Base-by-base conservation (phyloP, 2,329 filamentous ascomycete genomes). In the Volutella citrinella region DNA sequence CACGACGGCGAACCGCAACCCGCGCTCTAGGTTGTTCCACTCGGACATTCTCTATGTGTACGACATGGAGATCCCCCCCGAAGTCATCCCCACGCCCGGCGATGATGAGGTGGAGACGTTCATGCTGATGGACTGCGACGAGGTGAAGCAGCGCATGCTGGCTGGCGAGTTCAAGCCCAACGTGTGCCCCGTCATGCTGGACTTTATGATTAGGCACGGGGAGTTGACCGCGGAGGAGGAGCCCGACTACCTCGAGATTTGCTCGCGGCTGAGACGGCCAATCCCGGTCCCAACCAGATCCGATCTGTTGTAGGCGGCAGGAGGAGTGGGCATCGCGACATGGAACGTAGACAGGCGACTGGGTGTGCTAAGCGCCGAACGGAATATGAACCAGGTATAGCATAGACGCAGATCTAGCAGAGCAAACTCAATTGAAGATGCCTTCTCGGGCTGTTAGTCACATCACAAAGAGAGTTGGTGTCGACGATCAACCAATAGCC, bases 101-200 rank as follows among this genome's bases (percentile, higher is more conserved):
- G 88, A 94, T 54, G 79, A 81, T 18, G 88, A 95, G 63, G 87
- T 94, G 1, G 79, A 86, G 40, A 75, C 77, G 41, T 95, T 94
- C 54, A 66, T 76, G 44, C 64, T 90, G 44, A 79, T 82, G 78
- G 71, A 61, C 9, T 67, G 89, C 10, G 55, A 57, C 0, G 64
- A 74, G 51, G 77, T 90, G 5, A 70, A 78, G 54, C 55, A 65
- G 33, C 77, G 79, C 3, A 68, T 95, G 66, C 61, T 69, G 13
- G 67, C 66, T 12, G 80, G 80, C 4, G 78, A 87, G 56, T 95
- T 94, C 65, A 95, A 95, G 68, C 83, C 88, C 0, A 93, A 94
- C 52, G 88, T 87, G 49, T 81, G 84, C 17, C 56, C 84, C 19
- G 81, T 91, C 29, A 68, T 91, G 65, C 69, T 93, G 29, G 87